These are phyloP conservation scores for Podaxis rugospora DNA, from an alignment of 768 basidiomycete genomes.

Conservation along the genomic window DNA sequence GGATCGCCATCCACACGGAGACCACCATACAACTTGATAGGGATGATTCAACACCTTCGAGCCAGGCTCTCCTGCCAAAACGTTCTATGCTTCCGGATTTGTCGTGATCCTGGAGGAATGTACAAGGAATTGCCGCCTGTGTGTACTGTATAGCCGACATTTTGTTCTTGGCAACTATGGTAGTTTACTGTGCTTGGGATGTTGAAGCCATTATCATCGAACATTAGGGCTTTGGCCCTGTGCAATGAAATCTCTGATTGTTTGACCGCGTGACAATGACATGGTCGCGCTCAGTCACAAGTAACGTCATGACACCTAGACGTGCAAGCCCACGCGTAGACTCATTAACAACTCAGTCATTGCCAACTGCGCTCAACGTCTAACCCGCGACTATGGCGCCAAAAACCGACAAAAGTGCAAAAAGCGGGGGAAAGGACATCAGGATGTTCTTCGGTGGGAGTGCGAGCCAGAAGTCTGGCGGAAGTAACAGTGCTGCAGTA, in stretches of 20 bases:
- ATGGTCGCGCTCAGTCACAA: constrained; percentile 1
- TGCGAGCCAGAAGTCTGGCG: not conserved
- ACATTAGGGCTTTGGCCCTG: not conserved
- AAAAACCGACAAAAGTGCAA: constrained; percentile 13
- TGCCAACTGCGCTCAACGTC: not conserved
- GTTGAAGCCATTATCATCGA: not conserved
- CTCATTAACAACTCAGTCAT: not conserved
- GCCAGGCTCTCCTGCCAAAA: not conserved
- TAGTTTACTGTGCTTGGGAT: not conserved
- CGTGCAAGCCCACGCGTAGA: not conserved
- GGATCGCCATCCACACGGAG: not conserved
- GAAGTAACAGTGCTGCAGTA: constrained; percentile 8
- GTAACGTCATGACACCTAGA: not conserved
- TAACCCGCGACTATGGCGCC: not conserved
- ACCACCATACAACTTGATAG: not conserved
- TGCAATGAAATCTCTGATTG: not conserved
- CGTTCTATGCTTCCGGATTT: not conserved
- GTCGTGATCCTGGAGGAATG: not conserved
- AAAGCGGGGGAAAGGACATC: constrained; percentile 31
- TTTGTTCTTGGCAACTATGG: not conserved
- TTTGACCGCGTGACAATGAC: not conserved
- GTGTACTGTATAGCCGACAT: not conserved
- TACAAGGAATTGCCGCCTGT: not conserved
- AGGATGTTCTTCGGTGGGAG: constrained; percentile 33
- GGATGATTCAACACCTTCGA: not conserved